Percentiles rank a stretch among this genome's conserved stretches.
Evolutionary conservation across 805 yeast species (phyloP).

Genomic region (Saccharomyces mikatae): DNA sequence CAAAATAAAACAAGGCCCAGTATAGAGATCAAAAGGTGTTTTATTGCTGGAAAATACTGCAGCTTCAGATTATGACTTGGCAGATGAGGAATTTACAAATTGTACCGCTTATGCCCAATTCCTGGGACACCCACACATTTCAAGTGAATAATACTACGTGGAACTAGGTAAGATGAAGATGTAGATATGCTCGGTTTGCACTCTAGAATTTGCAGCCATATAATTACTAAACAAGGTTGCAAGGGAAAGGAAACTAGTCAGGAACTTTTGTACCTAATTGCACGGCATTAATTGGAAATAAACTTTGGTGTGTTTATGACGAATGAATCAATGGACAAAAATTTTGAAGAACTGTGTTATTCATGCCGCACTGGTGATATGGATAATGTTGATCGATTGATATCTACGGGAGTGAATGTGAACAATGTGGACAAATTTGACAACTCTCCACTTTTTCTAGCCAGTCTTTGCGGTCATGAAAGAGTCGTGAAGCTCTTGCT

Average conservation of each 20-base stretch:
- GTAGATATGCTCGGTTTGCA: not conserved
- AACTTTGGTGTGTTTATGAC: conserved; percentile 1
- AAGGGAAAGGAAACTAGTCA: not conserved
- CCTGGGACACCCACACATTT: not conserved
- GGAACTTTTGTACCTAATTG: not conserved
- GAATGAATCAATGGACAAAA: conserved; percentile 14
- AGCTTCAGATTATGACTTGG: not conserved
- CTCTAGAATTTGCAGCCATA: not conserved
- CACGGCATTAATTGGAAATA: not conserved
- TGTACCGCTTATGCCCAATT: not conserved
- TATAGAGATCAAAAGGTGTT: not conserved
- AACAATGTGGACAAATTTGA: conserved; percentile 59
- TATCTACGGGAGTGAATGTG: conserved; percentile 43
- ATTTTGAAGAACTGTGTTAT: conserved; percentile 43
- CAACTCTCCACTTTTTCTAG: conserved; percentile 65
- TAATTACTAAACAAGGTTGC: not conserved
- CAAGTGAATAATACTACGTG: not conserved
- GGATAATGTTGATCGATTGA: conserved; percentile 51
- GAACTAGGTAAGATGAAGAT: not conserved
- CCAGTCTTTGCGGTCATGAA: conserved; percentile 69
- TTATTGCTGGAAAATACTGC: not conserved
- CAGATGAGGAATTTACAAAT: not conserved
- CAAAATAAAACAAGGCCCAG: not conserved
- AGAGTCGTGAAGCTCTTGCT: conserved; percentile 53
- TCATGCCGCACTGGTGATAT: conserved; percentile 67